Evolutionary conservation across 768 basidiomycete species (phyloP).

Genomic region (Hysterangium stoloniferum): DNA sequence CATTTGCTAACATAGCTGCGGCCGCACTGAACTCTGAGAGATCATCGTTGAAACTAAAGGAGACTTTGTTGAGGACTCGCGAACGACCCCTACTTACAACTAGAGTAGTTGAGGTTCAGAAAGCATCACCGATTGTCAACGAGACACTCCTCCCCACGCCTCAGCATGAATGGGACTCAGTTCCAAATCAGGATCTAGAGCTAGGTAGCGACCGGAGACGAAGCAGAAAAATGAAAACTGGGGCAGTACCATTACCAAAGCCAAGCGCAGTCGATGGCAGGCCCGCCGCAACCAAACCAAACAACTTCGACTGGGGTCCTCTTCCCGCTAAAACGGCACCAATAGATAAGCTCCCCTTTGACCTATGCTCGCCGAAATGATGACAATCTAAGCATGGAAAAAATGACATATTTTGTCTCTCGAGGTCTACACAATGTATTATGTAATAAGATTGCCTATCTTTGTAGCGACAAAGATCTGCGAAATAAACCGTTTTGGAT

Average conservation of each 20-base stretch:
- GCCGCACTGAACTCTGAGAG: slow-evolving; percentile 79
- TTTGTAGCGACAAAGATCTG: no score
- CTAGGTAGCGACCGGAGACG: neutral
- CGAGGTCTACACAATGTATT: no score
- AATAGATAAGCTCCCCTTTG: slow-evolving; percentile 14
- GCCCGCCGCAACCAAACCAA: neutral
- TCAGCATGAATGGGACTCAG: neutral
- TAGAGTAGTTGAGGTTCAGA: slow-evolving; percentile 28
- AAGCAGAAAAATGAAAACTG: neutral
- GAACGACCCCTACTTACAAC: slow-evolving; percentile 62
- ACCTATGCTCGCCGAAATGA: slow-evolving; percentile 11
- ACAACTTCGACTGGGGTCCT: slow-evolving; percentile 20
- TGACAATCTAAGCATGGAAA: no score
- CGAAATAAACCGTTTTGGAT: no score
- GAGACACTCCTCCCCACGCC: neutral
- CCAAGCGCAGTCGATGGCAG: neutral
- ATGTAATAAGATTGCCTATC: no score
- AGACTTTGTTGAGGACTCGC: slow-evolving; percentile 51
- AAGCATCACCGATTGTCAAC: no score
- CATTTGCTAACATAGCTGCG: slow-evolving; percentile 60
- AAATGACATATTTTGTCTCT: no score
- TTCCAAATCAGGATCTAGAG: neutral
- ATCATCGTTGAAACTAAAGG: slow-evolving; percentile 62
- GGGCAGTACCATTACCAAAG: slow-evolving; percentile 1
- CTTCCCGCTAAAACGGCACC: slow-evolving; percentile 13